phyloP scores from a whole-genome alignment of 148 eudicot species.

The Rhododendron mucronatum region DNA sequence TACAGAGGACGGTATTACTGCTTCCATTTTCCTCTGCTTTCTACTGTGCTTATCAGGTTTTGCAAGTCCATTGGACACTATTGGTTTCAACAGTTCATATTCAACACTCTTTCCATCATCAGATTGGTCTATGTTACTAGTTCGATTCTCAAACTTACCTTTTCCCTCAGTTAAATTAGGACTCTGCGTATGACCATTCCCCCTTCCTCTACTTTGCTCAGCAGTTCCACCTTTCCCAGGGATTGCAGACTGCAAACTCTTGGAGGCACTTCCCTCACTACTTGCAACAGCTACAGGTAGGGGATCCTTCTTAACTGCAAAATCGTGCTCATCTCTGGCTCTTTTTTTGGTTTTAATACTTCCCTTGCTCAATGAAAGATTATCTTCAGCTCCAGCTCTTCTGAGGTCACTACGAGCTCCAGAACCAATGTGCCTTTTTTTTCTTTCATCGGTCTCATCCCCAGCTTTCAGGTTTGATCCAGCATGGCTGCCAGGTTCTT shows the following conservation, averaged over 20 bases:
- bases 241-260: slow-evolving; percentile 14
- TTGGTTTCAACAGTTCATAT: slow-evolving; percentile 17
- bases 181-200: slow-evolving; percentile 14
- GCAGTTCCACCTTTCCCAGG: slow-evolving; percentile 10
- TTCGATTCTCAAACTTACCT: slow-evolving; percentile 18
- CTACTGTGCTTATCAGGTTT: slow-evolving; percentile 15
- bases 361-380: slow-evolving; percentile 8
- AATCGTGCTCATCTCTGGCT: slow-evolving; percentile 8
- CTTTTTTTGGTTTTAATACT: slow-evolving; percentile 15
- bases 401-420: slow-evolving; percentile 18
- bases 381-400: slow-evolving; percentile 22
- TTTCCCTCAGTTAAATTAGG: slow-evolving; percentile 16
- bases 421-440: slow-evolving; percentile 19
- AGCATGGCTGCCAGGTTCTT: slow-evolving; percentile 22
- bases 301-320: slow-evolving; percentile 16
- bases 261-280: slow-evolving; percentile 7
- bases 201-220: slow-evolving; percentile 15
- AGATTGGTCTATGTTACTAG: slow-evolving; percentile 17
- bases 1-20: slow-evolving; percentile 16
- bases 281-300: slow-evolving; percentile 12
- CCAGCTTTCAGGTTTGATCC: slow-evolving; percentile 22
- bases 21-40: slow-evolving; percentile 26
- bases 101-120: slow-evolving; percentile 9
- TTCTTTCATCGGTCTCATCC: slow-evolving; percentile 29
- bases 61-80: slow-evolving; percentile 15